Evolutionary conservation across 2,329 filamentous ascomycete species (phyloP).

Genomic region (Paecilomyces formosus): DNA sequence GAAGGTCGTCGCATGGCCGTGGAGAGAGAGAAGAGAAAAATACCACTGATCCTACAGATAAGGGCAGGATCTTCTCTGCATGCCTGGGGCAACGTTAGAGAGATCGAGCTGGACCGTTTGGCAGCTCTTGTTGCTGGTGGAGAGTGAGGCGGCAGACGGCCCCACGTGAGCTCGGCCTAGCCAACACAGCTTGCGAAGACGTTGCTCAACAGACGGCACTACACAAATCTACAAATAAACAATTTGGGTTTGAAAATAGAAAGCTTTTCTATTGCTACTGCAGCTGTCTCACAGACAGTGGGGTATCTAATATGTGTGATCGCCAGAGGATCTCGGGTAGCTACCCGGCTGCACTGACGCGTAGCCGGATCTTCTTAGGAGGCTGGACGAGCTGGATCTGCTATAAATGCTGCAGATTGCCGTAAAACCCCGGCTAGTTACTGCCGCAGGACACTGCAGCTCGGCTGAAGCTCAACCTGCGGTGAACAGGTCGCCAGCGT

Average conservation of each 20-base stretch:
- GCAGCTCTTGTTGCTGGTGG: neutral
- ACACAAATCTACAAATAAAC: neutral
- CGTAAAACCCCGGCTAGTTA: neutral
- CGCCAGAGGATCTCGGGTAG: neutral
- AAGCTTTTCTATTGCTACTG: neutral
- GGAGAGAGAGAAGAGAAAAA: conserved; percentile 1
- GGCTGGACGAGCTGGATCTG: neutral
- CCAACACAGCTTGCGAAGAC: neutral
- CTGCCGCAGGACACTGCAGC: neutral
- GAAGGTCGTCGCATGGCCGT: neutral
- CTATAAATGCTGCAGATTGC: neutral
- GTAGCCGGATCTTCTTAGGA: neutral
- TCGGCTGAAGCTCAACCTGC: neutral
- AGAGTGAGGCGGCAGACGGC: neutral
- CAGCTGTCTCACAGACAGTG: conserved; percentile 1
- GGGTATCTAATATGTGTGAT: conserved; percentile 14
- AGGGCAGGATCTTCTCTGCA: neutral
- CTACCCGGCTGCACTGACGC: neutral
- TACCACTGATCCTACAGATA: neutral
- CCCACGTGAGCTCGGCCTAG: neutral
- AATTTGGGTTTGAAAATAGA: neutral
- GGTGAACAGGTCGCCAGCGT: neutral
- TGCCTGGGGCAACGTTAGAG: neutral
- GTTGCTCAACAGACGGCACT: neutral
- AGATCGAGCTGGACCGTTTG: conserved; percentile 15